Conservation (phyloP, 371 early-diverging fungal species). For the Umbelopsis sp. region DNA sequence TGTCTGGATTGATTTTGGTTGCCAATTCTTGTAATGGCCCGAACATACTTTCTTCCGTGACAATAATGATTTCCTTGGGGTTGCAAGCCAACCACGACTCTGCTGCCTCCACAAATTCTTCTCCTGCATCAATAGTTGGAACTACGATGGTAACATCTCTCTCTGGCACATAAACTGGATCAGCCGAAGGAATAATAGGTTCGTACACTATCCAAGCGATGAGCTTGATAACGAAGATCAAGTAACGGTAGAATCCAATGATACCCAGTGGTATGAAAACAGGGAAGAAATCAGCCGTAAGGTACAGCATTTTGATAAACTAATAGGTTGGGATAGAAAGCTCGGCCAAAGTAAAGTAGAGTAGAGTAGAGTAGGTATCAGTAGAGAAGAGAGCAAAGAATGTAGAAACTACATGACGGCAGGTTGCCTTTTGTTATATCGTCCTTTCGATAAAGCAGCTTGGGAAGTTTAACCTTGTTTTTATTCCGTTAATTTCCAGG, state of each 20-base stretch:
- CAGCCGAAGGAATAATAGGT: conserved; percentile 52
- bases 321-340: background rate
- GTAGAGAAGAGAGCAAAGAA: background rate
- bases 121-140: conserved; percentile 79
- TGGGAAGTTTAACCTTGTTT: background rate
- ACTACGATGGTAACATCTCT: conserved; percentile 76
- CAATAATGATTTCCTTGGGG: conserved; percentile 67
- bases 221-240: conserved; percentile 69
- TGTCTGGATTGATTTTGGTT: conserved; percentile 43
- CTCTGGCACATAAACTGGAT: conserved; percentile 56
- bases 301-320: conserved; percentile 62
- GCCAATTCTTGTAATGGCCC: conserved; percentile 54
- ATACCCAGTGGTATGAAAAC: conserved; percentile 76
- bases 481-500: conserved; percentile 18
- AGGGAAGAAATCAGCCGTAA: conserved; percentile 73
- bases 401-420: too few relatives aligned
- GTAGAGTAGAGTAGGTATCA: background rate
- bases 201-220: conserved; percentile 59
- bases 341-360: background rate
- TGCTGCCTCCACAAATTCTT: conserved; percentile 71
- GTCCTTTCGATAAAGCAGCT: too few relatives aligned
- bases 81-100: conserved; percentile 68
- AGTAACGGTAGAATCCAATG: conserved; percentile 75
- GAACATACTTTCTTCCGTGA: conserved; percentile 60
- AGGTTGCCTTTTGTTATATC: too few relatives aligned